Conservation (phyloP, 2,329 filamentous ascomycete species). For the Juglanconis juglandina region DNA sequence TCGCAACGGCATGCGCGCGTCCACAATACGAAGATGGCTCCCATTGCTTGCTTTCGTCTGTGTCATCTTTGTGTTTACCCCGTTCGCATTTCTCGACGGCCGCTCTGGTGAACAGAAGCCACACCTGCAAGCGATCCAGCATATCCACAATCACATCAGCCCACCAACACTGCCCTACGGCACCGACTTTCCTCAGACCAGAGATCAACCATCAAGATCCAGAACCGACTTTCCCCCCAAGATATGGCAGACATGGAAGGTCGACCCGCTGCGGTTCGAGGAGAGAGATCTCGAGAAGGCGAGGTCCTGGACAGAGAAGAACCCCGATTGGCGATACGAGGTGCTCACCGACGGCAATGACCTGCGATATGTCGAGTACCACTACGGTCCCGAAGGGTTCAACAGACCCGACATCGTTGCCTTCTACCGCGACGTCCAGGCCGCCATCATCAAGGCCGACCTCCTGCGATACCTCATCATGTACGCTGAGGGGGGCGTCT, state of each 20-base stretch:
- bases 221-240: constrained; percentile 54
- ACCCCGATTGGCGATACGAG: constrained; percentile 64
- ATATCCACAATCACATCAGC: constrained; percentile 40
- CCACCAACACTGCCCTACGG: constrained; percentile 5
- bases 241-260: constrained; percentile 76
- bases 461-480: constrained; percentile 63
- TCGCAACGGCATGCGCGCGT: constrained; percentile 26
- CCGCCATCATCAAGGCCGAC: constrained; percentile 65
- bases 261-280: constrained; percentile 63
- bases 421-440: constrained; percentile 55
- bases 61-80: constrained; percentile 38
- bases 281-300: constrained; percentile 58
- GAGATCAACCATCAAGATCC: constrained; percentile 11
- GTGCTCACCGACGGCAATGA: constrained; percentile 68
- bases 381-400: constrained; percentile 62
- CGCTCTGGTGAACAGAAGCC: neutral
- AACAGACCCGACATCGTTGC: constrained; percentile 64
- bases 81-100: neutral
- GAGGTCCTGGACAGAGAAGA: constrained; percentile 63
- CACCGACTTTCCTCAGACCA: constrained; percentile 23
- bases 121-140: constrained; percentile 30
- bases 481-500: constrained; percentile 60
- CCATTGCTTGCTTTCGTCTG: constrained; percentile 45
- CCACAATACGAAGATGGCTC: constrained; percentile 32
- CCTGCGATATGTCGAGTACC: constrained; percentile 62